Evolutionary conservation across 371 early-diverging fungal genomes (phyloP), one percentile per base, ranked within the genome.

Genomic region (Mucor saturninus): DNA sequence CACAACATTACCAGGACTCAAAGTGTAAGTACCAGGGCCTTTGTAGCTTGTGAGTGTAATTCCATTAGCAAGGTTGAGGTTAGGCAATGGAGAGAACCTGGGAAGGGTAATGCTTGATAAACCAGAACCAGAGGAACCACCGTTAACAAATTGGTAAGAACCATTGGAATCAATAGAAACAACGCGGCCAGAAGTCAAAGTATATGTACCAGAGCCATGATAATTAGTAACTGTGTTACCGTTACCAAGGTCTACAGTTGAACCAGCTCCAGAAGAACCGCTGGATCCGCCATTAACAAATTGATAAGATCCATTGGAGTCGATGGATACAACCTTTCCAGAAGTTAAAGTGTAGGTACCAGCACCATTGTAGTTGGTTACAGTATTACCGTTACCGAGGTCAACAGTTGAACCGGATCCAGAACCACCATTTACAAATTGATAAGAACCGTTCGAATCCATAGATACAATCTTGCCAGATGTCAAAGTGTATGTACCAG

Each of bases 181-280:
- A 26, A 59, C 51, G 30, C 40, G 50, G n/a, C 60, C 60, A 42
- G 60, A 52, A 9, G 40, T 9, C 8, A n/a, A n/a, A 2, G 52
- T 59, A n/a, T 59, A 59, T 2, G 40, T 14, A 15, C 60, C 60
- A 50, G 62, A 55, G 29, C 62, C 62, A 2, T 6, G 14, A 26
- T 54, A 62, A 5, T 35, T 29, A 1, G 61, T 21, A 7, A 21
- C 32, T 29, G 53, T 29, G 21, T 29, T 43, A 14, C 46, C 40
- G 14, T 32, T 43, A 5, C 35, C 35, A 8, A 35, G 35, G 1
- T 35, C 35, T 45, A 42, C 42, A 42, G 4, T n/a, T 10, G 42
- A 42, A 42, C 37, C 26, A 37, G 35, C 13, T 2, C 26, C 26
- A 9, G 39, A 21, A 35, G 26, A 35, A 35, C 35, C 35, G 35